These are phyloP conservation scores for Diaporthe sp. DNA, from an alignment of 2,329 filamentous ascomycete genomes.

Conservation along the genomic window DNA sequence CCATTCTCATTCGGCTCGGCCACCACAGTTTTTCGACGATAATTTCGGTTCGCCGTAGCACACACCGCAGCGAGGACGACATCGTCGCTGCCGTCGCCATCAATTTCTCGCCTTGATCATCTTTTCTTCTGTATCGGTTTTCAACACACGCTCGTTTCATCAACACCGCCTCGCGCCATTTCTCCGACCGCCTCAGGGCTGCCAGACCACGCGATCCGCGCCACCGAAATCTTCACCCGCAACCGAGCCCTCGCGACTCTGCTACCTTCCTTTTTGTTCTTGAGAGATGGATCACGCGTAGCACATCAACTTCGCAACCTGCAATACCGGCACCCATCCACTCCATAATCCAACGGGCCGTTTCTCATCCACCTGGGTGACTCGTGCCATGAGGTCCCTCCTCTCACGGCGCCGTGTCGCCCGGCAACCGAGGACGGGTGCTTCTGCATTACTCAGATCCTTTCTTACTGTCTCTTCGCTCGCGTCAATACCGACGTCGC, in stretches of 20 bases:
- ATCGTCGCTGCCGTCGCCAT: neutral
- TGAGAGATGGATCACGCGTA: constrained; percentile 42
- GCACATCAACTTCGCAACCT: neutral
- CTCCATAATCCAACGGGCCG: neutral
- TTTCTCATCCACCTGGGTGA: constrained; percentile 36
- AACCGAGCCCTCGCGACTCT: constrained; percentile 9
- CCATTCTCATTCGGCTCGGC: neutral
- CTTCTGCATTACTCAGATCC: constrained; percentile 44
- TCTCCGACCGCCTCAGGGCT: constrained; percentile 9
- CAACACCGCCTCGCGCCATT: constrained; percentile 6
- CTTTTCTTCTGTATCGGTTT: constrained; percentile 26
- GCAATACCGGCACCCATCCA: neutral
- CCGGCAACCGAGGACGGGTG: constrained; percentile 49
- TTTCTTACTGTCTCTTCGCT: constrained; percentile 53
- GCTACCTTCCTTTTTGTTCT: neutral
- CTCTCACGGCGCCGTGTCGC: constrained; percentile 58
- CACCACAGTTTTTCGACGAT: constrained; percentile 12
- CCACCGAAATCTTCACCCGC: constrained; percentile 4
- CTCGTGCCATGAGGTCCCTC: constrained; percentile 63
- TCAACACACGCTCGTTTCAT: constrained; percentile 35
- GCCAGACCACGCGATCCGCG: neutral
- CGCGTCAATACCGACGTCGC: constrained; percentile 55
- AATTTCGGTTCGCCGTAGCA: constrained; percentile 1
- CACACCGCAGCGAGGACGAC: neutral
- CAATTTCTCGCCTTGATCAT: constrained; percentile 5